Base-by-base conservation (phyloP, 2,329 filamentous ascomycete species). In the Trichoderma sp. region DNA sequence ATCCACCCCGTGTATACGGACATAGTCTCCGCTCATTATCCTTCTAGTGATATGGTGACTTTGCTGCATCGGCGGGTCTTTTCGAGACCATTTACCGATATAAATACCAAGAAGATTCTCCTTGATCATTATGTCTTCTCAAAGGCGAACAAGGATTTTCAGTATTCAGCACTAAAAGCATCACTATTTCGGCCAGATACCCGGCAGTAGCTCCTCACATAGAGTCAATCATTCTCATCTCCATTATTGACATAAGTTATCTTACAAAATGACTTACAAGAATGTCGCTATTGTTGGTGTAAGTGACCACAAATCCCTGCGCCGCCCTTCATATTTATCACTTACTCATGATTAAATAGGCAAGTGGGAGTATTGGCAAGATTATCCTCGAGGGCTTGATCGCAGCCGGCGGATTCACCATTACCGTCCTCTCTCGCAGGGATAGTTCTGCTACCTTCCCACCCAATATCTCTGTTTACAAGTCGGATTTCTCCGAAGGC, bases 301-400 rank as follows among this genome's bases (percentile, higher is more conserved):
- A 66, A n/a, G 63, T 36, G 5, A 1, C 7, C 7, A 53, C 2
- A 51, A 15, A 65, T 11, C 18, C 34, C 3, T 9, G 26, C 15
- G 8, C 26, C 5, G 21, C n/a, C 14, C 14, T 36, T 12, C 1
- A n/a, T 21, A 24, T 32, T 21, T 4, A 32, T 51, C 3, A 6
- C 24, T 62, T 51, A 21, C 56, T 36, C 14, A 36, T 9, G 18
- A 21, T 18, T 18, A 12, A n/a, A 15, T 62, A 75, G 74, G 74
- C 74, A n/a, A 75, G 74, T 36, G 74, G 74, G 18, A 73, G 39
- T 26, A 71, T 74, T 57, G 74, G 74, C 11, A 73, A 72, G 26
- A 75, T 75, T 12, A 71, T 75, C 11, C 64, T 75, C 4, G 58
- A 72, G n/a, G 53, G 66, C 26, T 65, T 75, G 28, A 32, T 73